Percentiles rank a stretch among this genome's conserved stretches.
Conservation (phyloP, 495 filamentous ascomycete species). For the Penicillium bialowiezense region DNA sequence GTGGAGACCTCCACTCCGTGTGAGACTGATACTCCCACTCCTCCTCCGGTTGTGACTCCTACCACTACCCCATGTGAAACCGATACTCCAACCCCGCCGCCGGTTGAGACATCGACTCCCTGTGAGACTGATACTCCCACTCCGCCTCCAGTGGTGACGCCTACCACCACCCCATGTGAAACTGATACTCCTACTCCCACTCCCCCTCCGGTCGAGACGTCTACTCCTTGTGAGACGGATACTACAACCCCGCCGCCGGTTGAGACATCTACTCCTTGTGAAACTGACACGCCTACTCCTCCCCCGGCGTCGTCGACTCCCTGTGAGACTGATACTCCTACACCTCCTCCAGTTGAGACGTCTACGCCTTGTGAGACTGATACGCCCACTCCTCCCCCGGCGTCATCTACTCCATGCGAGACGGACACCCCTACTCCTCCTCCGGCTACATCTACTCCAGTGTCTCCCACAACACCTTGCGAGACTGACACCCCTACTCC, state of each 20-base stretch:
- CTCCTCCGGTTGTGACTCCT: slow-evolving; percentile 1
- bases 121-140: slow-evolving; percentile 6
- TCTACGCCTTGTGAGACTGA: slow-evolving; percentile 11
- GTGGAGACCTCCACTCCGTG: slow-evolving; percentile 5
- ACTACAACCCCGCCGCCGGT: neutral
- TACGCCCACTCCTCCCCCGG: neutral
- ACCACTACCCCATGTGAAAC: slow-evolving; percentile 12
- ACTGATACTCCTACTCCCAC: slow-evolving; percentile 7
- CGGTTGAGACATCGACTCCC: slow-evolving; percentile 4
- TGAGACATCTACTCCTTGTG: slow-evolving; percentile 13
- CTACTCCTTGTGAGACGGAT: slow-evolving; percentile 18
- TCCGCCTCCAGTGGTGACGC: neutral
- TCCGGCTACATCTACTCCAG: slow-evolving; percentile 8
- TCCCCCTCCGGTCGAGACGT: neutral
- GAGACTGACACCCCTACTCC: slow-evolving; percentile 5
- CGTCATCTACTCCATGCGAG: slow-evolving; percentile 8
- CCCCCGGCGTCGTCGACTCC: slow-evolving; percentile 11
- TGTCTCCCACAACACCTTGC: slow-evolving; percentile 7
- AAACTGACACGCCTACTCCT: slow-evolving; percentile 11
- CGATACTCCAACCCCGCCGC: slow-evolving; percentile 4
- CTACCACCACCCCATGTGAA: slow-evolving; percentile 7
- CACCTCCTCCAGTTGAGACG: slow-evolving; percentile 1
- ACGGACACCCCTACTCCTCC: slow-evolving; percentile 6
- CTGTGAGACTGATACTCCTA: slow-evolving; percentile 15
- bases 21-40: slow-evolving; percentile 8